Conservation (phyloP, 2,329 filamentous ascomycete species). For the Ophiosphaerella narmari region DNA sequence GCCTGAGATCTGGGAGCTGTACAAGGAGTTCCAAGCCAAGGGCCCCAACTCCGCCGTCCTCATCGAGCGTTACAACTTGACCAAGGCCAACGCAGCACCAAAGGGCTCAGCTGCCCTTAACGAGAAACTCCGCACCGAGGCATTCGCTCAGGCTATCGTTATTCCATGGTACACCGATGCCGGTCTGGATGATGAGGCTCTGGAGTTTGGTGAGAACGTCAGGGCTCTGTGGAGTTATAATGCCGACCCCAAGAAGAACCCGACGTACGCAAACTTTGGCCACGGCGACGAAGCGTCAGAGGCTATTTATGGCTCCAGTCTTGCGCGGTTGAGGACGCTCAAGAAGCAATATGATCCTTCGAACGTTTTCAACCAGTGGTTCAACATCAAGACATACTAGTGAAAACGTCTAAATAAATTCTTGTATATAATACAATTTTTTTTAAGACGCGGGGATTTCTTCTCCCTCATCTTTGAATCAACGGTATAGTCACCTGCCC, state of each 20-base stretch:
- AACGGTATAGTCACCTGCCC: too few relatives aligned
- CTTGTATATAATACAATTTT: too few relatives aligned
- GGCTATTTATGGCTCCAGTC: slow-evolving; percentile 30
- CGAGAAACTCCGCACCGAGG: slow-evolving; percentile 29
- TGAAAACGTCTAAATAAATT: too few relatives aligned
- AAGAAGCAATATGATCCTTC: slow-evolving; percentile 34
- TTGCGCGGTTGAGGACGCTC: slow-evolving; percentile 20
- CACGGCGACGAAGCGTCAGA: slow-evolving; percentile 29
- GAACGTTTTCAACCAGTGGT: slow-evolving; percentile 33
- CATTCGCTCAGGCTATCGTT: slow-evolving; percentile 45
- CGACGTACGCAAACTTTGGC: slow-evolving; percentile 36
- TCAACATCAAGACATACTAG: slow-evolving; percentile 18
- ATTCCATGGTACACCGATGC: slow-evolving; percentile 49
- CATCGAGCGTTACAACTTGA: slow-evolving; percentile 46
- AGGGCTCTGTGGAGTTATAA: slow-evolving; percentile 34
- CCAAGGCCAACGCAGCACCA: slow-evolving; percentile 29
- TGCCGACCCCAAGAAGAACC: slow-evolving; percentile 12
- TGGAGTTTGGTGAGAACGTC: slow-evolving; percentile 39
- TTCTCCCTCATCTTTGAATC: too few relatives aligned
- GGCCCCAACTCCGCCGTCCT: slow-evolving; percentile 42
- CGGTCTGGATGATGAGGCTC: slow-evolving; percentile 41
- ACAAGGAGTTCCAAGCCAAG: slow-evolving; percentile 43
- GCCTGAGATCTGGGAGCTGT: slow-evolving; percentile 48
- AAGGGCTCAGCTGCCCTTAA: slow-evolving; percentile 32
- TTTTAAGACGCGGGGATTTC: too few relatives aligned